Percentiles rank a stretch among this genome's conserved stretches.
These are phyloP conservation scores for Acer saccharum DNA, from an alignment of 345 rosid species.

Conservation along the genomic window DNA sequence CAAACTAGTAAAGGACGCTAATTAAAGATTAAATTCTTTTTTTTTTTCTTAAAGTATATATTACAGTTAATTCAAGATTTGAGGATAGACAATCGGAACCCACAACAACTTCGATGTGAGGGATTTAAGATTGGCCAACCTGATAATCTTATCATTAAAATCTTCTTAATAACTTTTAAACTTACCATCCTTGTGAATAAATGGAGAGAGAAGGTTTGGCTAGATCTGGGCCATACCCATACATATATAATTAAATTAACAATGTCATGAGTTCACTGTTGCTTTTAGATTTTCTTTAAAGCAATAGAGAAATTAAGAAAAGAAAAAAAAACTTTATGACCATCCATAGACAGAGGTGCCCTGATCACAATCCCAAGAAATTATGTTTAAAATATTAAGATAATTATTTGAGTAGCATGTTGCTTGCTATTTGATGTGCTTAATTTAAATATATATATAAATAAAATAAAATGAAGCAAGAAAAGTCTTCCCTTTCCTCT, in stretches of 20 bases:
- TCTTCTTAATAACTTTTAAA: too few species aligned
- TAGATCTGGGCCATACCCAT: not conserved
- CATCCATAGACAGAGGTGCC: not conserved
- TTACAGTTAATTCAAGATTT: too few species aligned
- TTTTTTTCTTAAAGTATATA: too few species aligned
- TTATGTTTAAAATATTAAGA: not conserved
- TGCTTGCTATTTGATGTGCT: slow-evolving; percentile 29
- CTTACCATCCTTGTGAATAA: not conserved
- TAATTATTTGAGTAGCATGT: slow-evolving; percentile 4
- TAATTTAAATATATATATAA: not conserved
- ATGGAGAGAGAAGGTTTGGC: not conserved
- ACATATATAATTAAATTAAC: not conserved
- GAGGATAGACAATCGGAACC: too few species aligned
- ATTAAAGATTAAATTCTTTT: too few species aligned
- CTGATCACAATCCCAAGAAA: slow-evolving; percentile 13
- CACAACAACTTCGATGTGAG: too few species aligned
- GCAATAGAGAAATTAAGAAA: too few species aligned
- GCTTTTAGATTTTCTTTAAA: not conserved
- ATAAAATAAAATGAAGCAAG: slow-evolving; percentile 13
- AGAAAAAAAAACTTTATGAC: not conserved
- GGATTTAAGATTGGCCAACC: too few species aligned
- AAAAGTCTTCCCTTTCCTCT: slow-evolving; percentile 28
- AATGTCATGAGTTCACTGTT: not conserved
- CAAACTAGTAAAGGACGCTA: too few species aligned
- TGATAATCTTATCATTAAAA: too few species aligned